Percentiles rank a stretch among this genome's conserved stretches.
Evolutionary conservation across 2,329 filamentous ascomycete genomes (phyloP).

Genomic region (Aspergillus terreus): DNA sequence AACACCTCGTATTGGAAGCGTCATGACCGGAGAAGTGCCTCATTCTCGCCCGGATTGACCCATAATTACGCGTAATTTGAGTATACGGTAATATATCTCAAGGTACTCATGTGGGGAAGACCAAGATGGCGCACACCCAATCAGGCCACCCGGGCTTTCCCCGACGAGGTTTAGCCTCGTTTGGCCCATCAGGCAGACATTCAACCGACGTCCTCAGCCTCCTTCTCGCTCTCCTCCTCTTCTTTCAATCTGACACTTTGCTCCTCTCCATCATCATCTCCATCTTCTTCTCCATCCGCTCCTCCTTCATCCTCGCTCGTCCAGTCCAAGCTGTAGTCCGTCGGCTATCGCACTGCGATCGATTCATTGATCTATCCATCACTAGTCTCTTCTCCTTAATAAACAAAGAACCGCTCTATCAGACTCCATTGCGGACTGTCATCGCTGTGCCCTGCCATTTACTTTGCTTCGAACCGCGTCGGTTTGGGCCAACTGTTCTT

Average conservation of each 20-base stretch:
- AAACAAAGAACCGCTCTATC: too few species aligned
- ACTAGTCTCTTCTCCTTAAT: too few species aligned
- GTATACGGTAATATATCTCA: too few species aligned
- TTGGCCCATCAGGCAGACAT: slow-evolving; percentile 40
- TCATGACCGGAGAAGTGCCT: too few species aligned
- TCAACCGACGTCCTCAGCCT: slow-evolving; percentile 24
- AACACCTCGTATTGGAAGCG: too few species aligned
- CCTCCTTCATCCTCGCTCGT: not conserved
- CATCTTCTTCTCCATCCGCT: slow-evolving; percentile 2
- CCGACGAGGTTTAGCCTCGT: slow-evolving; percentile 18
- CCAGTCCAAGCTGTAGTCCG: too few species aligned
- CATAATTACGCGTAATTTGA: not conserved
- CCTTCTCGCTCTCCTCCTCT: slow-evolving; percentile 8
- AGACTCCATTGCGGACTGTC: too few species aligned
- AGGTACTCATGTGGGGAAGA: too few species aligned
- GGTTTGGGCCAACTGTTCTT: too few species aligned
- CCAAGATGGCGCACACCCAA: not conserved
- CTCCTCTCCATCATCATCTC: slow-evolving; percentile 3
- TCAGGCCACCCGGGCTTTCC: slow-evolving; percentile 5
- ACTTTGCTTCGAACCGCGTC: too few species aligned
- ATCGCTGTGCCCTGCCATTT: too few species aligned
- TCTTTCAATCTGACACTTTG: slow-evolving; percentile 11
- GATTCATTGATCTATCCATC: not conserved
- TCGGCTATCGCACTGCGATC: not conserved
- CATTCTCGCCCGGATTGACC: not conserved